Percentiles rank a stretch among this genome's conserved stretches.
Conservation (phyloP, 208 protist species). For the Blechomonas ayalai region DNA sequence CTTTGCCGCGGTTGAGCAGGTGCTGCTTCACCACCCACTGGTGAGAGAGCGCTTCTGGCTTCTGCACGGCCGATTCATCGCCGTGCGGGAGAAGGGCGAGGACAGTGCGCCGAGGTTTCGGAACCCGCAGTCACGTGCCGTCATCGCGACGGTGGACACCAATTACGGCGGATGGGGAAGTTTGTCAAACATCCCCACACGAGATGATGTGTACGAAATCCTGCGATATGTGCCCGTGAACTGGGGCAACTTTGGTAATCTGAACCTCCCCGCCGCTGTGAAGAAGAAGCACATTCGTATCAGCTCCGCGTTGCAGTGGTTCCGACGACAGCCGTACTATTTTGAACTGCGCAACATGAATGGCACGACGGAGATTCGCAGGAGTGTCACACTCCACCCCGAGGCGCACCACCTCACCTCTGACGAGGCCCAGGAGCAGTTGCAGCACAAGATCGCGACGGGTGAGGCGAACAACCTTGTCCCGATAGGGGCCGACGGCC, state of each 20-base stretch:
- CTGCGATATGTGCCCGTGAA: constrained; percentile 80
- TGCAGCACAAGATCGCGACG: constrained; percentile 49
- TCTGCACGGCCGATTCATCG: constrained; percentile 22
- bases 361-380: constrained; percentile 64
- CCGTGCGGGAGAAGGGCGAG: constrained; percentile 20
- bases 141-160: constrained; percentile 28
- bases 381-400: constrained; percentile 69
- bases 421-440: constrained; percentile 43
- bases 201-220: constrained; percentile 71
- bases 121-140: constrained; percentile 15
- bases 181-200: constrained; percentile 33
- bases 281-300: constrained; percentile 58
- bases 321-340: constrained; percentile 77
- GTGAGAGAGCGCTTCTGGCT: constrained; percentile 17
- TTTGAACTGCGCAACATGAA: constrained; percentile 75
- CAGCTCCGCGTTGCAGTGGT: constrained; percentile 49
- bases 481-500: constrained; percentile 25
- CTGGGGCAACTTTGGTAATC: constrained; percentile 61
- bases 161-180: constrained; percentile 71
- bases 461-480: constrained; percentile 60
- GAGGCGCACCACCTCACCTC: constrained; percentile 63
- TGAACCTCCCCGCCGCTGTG: constrained; percentile 52
- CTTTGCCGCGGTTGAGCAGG: constrained; percentile 8
- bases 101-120: constrained; percentile 29
- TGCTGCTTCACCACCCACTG: constrained; percentile 6